Conservation (phyloP, 768 basidiomycete genomes). For the Gloeophyllum trabeum region DNA sequence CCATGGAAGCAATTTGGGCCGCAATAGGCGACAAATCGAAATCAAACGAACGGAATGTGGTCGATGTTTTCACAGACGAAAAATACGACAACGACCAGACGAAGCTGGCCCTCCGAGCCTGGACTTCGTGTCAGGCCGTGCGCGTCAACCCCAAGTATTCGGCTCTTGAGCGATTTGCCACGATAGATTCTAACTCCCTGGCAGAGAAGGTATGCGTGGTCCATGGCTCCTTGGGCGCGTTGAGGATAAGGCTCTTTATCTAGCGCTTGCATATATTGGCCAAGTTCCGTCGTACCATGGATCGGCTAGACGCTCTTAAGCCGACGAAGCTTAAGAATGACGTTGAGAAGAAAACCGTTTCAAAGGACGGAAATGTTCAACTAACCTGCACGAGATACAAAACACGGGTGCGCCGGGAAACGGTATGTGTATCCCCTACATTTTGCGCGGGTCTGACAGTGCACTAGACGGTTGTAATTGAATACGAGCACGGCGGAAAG, state of each 20-base stretch:
- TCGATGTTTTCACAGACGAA: conserved; percentile 8
- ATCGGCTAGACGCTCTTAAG: conserved; percentile 36
- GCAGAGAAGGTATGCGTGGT: too few species aligned
- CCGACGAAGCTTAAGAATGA: conserved; percentile 32
- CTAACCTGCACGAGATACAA: conserved; percentile 30
- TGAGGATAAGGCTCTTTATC: not conserved
- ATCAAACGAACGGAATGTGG: not conserved
- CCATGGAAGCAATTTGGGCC: not conserved
- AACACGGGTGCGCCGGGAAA: too few species aligned
- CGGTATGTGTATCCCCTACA: conserved; percentile 12
- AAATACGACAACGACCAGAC: conserved; percentile 4
- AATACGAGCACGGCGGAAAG: not conserved
- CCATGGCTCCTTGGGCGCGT: not conserved
- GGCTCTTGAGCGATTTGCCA: too few species aligned
- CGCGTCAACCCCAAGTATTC: conserved; percentile 6
- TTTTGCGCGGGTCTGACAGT: conserved; percentile 4
- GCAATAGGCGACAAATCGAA: not conserved
- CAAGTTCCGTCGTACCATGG: conserved; percentile 32
- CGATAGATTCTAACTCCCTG: too few species aligned
- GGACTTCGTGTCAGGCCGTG: conserved; percentile 29
- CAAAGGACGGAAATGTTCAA: conserved; percentile 19
- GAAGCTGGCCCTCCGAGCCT: conserved; percentile 29
- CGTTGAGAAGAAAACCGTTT: conserved; percentile 17
- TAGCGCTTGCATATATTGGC: conserved; percentile 33
- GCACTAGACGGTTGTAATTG: conserved; percentile 11